Evolutionary conservation across 805 yeast species (phyloP).

Genomic region (Saccharomycopsis amapae): DNA sequence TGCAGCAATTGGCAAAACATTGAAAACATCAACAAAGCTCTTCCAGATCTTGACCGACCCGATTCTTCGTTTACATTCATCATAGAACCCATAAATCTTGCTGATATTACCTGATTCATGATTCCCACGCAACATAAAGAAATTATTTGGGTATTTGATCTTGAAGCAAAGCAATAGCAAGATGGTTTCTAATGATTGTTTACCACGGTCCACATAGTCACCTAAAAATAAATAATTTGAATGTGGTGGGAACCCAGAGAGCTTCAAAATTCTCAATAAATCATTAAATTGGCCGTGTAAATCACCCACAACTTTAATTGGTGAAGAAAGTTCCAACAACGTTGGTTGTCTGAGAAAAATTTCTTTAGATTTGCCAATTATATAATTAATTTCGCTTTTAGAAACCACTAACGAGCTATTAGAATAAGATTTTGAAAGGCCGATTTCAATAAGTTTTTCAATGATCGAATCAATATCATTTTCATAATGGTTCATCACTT

Average conservation of each 20-base stretch:
- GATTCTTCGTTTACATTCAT: conserved; percentile 93
- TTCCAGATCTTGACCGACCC: conserved; percentile 89
- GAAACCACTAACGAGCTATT: conserved; percentile 9
- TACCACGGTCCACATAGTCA: conserved; percentile 96
- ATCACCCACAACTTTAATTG: conserved; percentile 82
- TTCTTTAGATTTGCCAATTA: conserved; percentile 35
- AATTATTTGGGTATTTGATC: conserved; percentile 94
- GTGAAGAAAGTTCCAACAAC: conserved; percentile 59
- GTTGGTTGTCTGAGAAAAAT: conserved; percentile 60
- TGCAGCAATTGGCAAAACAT: conserved; percentile 92
- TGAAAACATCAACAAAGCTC: conserved; percentile 86
- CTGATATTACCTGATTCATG: conserved; percentile 98
- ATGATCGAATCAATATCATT: conserved; percentile 21
- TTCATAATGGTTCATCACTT: conserved; percentile 19
- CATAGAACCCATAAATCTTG: conserved; percentile 94
- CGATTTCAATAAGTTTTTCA: conserved; percentile 20
- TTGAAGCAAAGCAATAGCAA: conserved; percentile 82
- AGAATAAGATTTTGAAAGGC: conserved; percentile 16
- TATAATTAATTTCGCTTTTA: conserved; percentile 20
- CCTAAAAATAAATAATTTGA: conserved; percentile 89
- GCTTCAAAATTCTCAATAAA: conserved; percentile 66
- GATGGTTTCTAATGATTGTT: conserved; percentile 91
- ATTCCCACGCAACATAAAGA: conserved; percentile 87
- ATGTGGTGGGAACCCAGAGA: conserved; percentile 82
- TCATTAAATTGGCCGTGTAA: conserved; percentile 83